Evolutionary conservation across 306 rosid genomes (phyloP).

Genomic region (Quercus ilex): DNA sequence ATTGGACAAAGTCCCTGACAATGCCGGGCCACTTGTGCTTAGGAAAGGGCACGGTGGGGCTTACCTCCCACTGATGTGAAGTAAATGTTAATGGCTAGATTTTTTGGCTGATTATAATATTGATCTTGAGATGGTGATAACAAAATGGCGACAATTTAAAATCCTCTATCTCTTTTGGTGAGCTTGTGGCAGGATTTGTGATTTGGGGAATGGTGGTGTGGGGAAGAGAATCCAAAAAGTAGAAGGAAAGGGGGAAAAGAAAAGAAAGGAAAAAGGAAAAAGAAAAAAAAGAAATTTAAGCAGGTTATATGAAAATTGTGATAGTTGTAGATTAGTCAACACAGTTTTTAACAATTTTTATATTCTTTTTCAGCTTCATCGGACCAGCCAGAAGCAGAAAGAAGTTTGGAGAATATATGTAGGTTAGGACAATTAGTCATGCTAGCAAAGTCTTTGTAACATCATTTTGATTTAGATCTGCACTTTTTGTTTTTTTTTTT

Average conservation of each 20-base stretch:
- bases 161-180: background rate
- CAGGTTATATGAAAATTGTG: slow-evolving; percentile 12
- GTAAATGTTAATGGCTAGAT: background rate
- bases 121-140: background rate
- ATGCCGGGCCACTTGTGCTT: slow-evolving; percentile 76
- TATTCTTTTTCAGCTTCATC: slow-evolving; percentile 9
- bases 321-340: slow-evolving; percentile 7
- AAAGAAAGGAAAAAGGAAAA: background rate
- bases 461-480: background rate
- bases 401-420: slow-evolving; percentile 17
- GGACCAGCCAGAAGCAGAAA: slow-evolving; percentile 16
- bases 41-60: slow-evolving; percentile 97
- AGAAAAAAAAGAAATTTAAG: background rate
- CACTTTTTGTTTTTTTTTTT: background rate
- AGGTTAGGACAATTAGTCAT: slow-evolving; percentile 2
- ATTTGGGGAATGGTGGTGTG: background rate
- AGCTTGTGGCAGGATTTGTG: background rate
- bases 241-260: background rate
- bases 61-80: slow-evolving; percentile 91
- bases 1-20: slow-evolving; percentile 83
- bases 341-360: slow-evolving; percentile 15
- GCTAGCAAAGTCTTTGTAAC: slow-evolving; percentile 9
- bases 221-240: background rate
- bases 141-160: background rate
- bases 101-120: background rate